Evolutionary conservation across 2,329 filamentous ascomycete genomes (phyloP).

Genomic region (Ophidiomyces ophidiicola): DNA sequence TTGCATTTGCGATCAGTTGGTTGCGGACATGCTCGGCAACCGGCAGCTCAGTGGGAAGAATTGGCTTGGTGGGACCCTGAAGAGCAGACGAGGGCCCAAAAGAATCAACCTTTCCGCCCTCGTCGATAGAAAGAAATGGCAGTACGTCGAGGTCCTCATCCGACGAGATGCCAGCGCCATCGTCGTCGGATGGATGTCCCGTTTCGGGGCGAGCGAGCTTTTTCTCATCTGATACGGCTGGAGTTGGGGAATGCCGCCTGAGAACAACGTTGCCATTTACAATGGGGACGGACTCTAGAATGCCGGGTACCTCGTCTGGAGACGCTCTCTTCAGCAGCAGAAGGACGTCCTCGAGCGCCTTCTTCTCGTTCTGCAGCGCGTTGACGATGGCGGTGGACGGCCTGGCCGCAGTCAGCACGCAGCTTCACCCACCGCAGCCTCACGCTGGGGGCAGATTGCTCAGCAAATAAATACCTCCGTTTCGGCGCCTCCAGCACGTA

Average conservation of each 20-base stretch:
- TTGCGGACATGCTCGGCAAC: constrained; percentile 17
- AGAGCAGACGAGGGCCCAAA: constrained; percentile 15
- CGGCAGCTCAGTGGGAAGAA: constrained; percentile 10
- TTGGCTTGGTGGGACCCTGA: constrained; percentile 14
- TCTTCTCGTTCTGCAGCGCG: constrained; percentile 15
- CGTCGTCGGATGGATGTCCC: constrained; percentile 14
- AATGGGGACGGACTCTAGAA: constrained; percentile 14
- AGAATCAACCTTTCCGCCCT: constrained; percentile 14
- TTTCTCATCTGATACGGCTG: constrained; percentile 7
- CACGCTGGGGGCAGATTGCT: background rate
- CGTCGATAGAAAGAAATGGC: constrained; percentile 15
- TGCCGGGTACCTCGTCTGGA: constrained; percentile 13
- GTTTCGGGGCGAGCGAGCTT: background rate
- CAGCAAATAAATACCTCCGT: constrained; percentile 13
- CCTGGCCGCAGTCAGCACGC: constrained; percentile 10
- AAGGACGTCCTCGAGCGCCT: constrained; percentile 14
- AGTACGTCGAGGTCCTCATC: constrained; percentile 16
- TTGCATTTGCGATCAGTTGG: constrained; percentile 18
- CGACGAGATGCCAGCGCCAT: constrained; percentile 13
- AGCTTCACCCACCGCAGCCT: background rate
- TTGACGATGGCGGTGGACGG: constrained; percentile 17
- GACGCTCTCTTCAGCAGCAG: constrained; percentile 13
- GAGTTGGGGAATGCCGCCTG: constrained; percentile 4
- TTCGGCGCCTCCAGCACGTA: constrained; percentile 17
- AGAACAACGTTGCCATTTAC: constrained; percentile 13